These are phyloP conservation scores for Pseudogymnoascus sp. DNA, from an alignment of 2,329 filamentous ascomycete species.

Conservation along the genomic window DNA sequence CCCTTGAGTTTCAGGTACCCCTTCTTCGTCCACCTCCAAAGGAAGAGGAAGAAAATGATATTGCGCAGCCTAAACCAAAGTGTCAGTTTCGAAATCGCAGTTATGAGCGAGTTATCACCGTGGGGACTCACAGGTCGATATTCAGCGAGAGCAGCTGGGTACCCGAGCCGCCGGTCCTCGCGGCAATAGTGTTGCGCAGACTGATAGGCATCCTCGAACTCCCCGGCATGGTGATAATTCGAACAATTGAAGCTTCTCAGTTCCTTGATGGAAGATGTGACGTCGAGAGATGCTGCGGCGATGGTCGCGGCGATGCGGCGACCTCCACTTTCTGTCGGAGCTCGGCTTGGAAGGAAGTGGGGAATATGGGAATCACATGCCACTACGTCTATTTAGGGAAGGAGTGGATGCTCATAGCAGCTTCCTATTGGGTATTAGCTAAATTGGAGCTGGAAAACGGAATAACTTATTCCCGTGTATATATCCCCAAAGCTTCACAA, in stretches of 20 bases:
- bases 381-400: neutral
- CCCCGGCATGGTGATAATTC: conserved; percentile 47
- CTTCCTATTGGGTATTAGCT: neutral
- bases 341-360: neutral
- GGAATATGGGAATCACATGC: conserved; percentile 7
- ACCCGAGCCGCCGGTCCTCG: conserved; percentile 49
- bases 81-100: neutral
- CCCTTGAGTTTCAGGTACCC: conserved; percentile 80
- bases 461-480: neutral
- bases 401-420: neutral
- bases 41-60: conserved; percentile 80
- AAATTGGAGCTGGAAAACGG: neutral
- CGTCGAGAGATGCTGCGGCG: neutral
- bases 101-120: conserved; percentile 7
- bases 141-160: conserved; percentile 55
- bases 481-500: neutral
- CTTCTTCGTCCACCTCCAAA: conserved; percentile 75
- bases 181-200: conserved; percentile 59
- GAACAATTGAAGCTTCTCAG: neutral
- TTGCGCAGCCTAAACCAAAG: conserved; percentile 62
- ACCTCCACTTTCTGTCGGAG: neutral
- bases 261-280: neutral
- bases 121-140: conserved; percentile 56
- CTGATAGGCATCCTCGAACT: conserved; percentile 65
- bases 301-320: neutral